phyloP scores from a whole-genome alignment of 1,284 basidiomycete species.

The Volvariella surrecta region DNA sequence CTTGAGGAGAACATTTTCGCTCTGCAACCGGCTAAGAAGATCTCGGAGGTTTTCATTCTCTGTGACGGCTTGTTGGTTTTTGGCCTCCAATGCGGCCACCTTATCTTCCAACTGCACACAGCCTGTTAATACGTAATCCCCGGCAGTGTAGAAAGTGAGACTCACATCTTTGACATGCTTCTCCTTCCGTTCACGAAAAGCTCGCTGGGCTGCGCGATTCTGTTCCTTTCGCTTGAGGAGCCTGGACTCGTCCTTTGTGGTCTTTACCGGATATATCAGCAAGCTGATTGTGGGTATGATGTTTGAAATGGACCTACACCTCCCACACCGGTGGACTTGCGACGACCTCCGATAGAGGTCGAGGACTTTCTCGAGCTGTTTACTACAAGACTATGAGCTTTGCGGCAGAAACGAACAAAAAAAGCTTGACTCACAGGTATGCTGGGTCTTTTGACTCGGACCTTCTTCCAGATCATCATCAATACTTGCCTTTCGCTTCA shows the following conservation, averaged over 20 bases:
- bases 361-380: conserved; percentile 22
- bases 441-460: conserved; percentile 56
- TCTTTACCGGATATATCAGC: neutral
- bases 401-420: conserved; percentile 3
- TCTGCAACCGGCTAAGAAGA: conserved; percentile 66
- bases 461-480: conserved; percentile 47
- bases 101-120: conserved; percentile 70
- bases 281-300: conserved; percentile 11
- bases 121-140: conserved; percentile 7
- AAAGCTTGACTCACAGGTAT: conserved; percentile 39
- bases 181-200: conserved; percentile 82
- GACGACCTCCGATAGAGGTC: conserved; percentile 9
- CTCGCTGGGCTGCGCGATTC: conserved; percentile 79
- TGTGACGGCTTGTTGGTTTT: conserved; percentile 53
- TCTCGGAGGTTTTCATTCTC: conserved; percentile 79
- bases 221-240: conserved; percentile 80
- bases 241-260: conserved; percentile 56
- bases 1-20: conserved; percentile 69
- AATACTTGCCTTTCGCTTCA: conserved; percentile 69
- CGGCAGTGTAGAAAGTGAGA: conserved; percentile 13
- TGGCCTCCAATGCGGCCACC: conserved; percentile 69
- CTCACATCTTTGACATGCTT: conserved; percentile 83
- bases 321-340: conserved; percentile 14
- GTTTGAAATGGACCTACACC: conserved; percentile 4
- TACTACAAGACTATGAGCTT: conserved; percentile 13